These are phyloP conservation scores for Mortierella sp. DNA, from an alignment of 371 early-diverging fungal genomes.

Conservation along the genomic window DNA sequence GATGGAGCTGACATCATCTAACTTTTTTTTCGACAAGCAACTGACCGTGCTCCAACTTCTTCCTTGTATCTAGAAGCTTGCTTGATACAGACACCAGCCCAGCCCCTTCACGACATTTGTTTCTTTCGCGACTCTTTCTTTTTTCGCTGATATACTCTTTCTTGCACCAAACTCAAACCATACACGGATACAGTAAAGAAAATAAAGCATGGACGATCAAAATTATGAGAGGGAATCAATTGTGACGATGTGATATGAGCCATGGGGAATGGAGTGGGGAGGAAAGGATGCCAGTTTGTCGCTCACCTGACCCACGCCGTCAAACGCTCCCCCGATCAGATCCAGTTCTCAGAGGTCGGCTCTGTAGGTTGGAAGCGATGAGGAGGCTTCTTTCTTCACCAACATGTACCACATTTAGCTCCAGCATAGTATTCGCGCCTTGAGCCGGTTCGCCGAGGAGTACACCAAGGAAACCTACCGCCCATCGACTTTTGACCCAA, in stretches of 20 bases:
- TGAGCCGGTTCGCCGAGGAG: slow-evolving; percentile 80
- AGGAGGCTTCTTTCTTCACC: slow-evolving; percentile 81
- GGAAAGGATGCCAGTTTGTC: too few relatives aligned
- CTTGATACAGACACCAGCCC: background rate
- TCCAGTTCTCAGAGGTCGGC: slow-evolving; percentile 77
- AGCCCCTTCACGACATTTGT: background rate
- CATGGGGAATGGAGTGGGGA: too few relatives aligned
- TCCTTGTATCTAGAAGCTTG: background rate
- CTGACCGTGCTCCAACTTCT: background rate
- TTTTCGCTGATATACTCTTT: too few relatives aligned
- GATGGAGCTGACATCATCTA: background rate
- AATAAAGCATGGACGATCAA: too few relatives aligned
- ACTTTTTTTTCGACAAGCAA: background rate
- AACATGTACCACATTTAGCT: slow-evolving; percentile 95
- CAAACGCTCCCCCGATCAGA: slow-evolving; percentile 68
- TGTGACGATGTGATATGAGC: too few relatives aligned
- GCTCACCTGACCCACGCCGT: slow-evolving; percentile 75
- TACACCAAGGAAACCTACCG: slow-evolving; percentile 62
- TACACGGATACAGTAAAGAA: too few relatives aligned
- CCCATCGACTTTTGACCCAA: slow-evolving; percentile 72
- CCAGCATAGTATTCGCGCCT: slow-evolving; percentile 90
- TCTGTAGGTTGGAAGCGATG: slow-evolving; percentile 75
- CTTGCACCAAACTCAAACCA: too few relatives aligned
- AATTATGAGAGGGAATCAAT: too few relatives aligned
- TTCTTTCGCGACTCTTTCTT: background rate